A percentile compares a stretch with the other conserved stretches of the same genome.
Evolutionary conservation across 2,329 filamentous ascomycete genomes (phyloP).

Genomic region (Aureobasidium namibiae): DNA sequence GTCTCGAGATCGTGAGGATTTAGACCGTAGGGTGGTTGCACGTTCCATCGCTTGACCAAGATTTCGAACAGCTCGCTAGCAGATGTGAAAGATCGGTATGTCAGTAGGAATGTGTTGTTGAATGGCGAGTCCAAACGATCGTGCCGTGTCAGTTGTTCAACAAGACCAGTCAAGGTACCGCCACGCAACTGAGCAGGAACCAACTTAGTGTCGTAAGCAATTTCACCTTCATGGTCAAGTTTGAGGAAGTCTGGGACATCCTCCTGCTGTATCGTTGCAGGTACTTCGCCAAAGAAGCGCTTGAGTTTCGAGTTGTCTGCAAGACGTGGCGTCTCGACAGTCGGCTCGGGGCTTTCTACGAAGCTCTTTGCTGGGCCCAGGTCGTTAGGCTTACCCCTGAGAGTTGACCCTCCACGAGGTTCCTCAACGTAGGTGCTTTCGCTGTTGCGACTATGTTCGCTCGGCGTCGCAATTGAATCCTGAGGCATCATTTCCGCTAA

Average conservation of each 20-base stretch:
- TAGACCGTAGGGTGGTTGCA: conserved; percentile 82
- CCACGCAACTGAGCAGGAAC: conserved; percentile 72
- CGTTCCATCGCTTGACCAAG: conserved; percentile 81
- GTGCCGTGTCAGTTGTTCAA: conserved; percentile 91
- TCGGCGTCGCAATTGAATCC: conserved; percentile 28
- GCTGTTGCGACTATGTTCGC: conserved; percentile 32
- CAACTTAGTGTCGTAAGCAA: conserved; percentile 81
- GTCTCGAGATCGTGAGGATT: conserved; percentile 66
- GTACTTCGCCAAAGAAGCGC: conserved; percentile 45
- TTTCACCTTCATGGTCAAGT: conserved; percentile 79
- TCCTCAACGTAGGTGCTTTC: conserved; percentile 25
- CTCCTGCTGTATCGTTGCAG: conserved; percentile 48
- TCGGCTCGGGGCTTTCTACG: conserved; percentile 43
- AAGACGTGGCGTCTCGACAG: conserved; percentile 16
- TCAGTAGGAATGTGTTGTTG: conserved; percentile 95
- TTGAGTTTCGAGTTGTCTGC: conserved; percentile 39
- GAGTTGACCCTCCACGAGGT: conserved; percentile 24
- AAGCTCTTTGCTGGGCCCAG: conserved; percentile 56
- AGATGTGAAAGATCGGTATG: conserved; percentile 89
- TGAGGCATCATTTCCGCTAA: conserved; percentile 70
- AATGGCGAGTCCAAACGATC: conserved; percentile 92
- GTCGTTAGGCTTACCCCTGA: conserved; percentile 45
- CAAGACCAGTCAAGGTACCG: conserved; percentile 78
- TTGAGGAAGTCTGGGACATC: conserved; percentile 77
- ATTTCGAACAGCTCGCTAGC: conserved; percentile 88